phyloP scores from a whole-genome alignment of 1,139 yeast species.

The Pneumocystis canis region DNA sequence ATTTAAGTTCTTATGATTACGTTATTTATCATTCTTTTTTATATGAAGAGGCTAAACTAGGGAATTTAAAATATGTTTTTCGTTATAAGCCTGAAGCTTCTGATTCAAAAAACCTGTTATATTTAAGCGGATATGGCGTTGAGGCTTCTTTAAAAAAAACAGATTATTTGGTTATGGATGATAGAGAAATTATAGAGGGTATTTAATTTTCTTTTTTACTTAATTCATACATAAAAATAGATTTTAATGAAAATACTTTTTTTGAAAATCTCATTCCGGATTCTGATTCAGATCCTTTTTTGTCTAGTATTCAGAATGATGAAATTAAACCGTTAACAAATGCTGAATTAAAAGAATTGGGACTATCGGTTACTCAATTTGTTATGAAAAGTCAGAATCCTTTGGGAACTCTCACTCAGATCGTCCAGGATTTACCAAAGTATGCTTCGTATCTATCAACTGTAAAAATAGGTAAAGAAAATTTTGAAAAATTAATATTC shows the following conservation, averaged over 20 bases:
- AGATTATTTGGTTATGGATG: constrained; percentile 51
- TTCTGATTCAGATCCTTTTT: constrained; percentile 4
- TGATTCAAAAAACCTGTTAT: constrained; percentile 22
- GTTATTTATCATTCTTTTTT: constrained; percentile 44
- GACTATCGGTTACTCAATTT: constrained; percentile 11
- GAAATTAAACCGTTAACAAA: constrained; percentile 11
- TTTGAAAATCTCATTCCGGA: not conserved
- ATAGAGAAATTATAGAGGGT: constrained; percentile 29
- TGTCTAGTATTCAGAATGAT: constrained; percentile 3
- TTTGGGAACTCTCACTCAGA: constrained; percentile 6
- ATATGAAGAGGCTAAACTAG: constrained; percentile 43
- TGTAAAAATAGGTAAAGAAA: constrained; percentile 3
- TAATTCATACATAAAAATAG: constrained; percentile 13
- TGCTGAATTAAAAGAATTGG: constrained; percentile 9
- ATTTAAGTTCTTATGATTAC: constrained; percentile 36
- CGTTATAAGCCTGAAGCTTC: constrained; percentile 39
- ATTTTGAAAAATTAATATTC: constrained; percentile 13
- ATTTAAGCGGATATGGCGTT: constrained; percentile 52
- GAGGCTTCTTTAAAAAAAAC: constrained; percentile 47
- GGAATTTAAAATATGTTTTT: constrained; percentile 62
- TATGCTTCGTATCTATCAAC: constrained; percentile 10
- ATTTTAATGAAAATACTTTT: constrained; percentile 8
- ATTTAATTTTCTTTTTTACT: constrained; percentile 9
- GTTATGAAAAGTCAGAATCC: constrained; percentile 6
- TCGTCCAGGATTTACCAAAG: constrained; percentile 14